Evolutionary conservation across 257 asterid species (phyloP).

Genomic region (Rubia yunnanensis): DNA sequence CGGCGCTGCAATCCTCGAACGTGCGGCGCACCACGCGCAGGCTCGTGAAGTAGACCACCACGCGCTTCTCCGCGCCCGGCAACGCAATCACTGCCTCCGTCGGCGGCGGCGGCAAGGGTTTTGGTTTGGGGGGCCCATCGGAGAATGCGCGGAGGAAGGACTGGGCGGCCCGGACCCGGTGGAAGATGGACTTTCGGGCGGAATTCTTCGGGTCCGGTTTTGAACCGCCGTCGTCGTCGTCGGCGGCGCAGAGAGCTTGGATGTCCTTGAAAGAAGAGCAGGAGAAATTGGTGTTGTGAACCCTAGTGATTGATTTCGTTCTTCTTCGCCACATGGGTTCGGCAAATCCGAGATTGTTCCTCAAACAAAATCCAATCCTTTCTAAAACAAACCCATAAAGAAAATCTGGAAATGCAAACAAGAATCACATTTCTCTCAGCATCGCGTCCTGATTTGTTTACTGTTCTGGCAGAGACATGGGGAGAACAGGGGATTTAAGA

Average conservation of each 20-base stretch:
- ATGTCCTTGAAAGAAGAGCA: constrained; percentile 84
- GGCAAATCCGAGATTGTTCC: constrained; percentile 10
- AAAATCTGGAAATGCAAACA: background rate
- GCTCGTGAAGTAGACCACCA: constrained; percentile 78
- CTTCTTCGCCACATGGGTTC: constrained; percentile 77
- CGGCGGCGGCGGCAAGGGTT: constrained; percentile 3
- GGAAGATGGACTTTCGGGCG: constrained; percentile 34
- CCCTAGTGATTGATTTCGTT: constrained; percentile 46
- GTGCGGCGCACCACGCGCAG: constrained; percentile 76
- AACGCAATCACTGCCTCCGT: constrained; percentile 25
- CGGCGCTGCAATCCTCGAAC: constrained; percentile 76
- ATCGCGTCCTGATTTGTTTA: background rate
- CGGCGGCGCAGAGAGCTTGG: constrained; percentile 46
- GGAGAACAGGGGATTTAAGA: background rate
- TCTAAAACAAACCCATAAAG: background rate
- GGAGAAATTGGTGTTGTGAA: constrained; percentile 40
- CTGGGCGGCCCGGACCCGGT: constrained; percentile 62
- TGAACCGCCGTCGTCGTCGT: constrained; percentile 29
- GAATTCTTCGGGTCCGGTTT: constrained; percentile 14
- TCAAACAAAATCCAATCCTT: background rate
- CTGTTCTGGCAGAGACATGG: background rate
- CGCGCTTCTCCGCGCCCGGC: constrained; percentile 56
- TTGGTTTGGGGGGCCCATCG: constrained; percentile 1
- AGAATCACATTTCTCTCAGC: background rate
- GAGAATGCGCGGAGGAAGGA: constrained; percentile 43